Percentiles rank a stretch among this genome's conserved stretches.
Evolutionary conservation across 345 rosid species (phyloP).

Genomic region (Lepidium sativum): DNA sequence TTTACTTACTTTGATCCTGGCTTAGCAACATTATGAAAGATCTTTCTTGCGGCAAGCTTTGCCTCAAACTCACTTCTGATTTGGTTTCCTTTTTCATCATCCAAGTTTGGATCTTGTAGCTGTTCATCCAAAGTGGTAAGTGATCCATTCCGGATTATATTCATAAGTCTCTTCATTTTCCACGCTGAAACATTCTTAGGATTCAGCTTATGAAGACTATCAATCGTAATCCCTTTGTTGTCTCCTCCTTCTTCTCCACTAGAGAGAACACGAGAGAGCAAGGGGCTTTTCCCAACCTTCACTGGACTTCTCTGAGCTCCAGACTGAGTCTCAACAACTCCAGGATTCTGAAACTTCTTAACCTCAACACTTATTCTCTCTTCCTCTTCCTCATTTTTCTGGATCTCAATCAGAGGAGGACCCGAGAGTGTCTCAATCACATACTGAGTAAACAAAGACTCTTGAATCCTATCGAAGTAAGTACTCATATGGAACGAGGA

Average conservation of each 20-base stretch:
- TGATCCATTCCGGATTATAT: conserved; percentile 60
- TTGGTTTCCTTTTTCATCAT: conserved; percentile 68
- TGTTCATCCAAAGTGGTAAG: conserved; percentile 78
- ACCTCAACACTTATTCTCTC: conserved; percentile 39
- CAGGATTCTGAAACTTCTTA: conserved; percentile 31
- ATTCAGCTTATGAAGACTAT: conserved; percentile 55
- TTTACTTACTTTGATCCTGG: conserved; percentile 43
- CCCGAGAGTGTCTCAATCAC: conserved; percentile 61
- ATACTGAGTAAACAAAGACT: conserved; percentile 54
- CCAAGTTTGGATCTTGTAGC: conserved; percentile 27
- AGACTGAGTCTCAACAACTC: conserved; percentile 17
- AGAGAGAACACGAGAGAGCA: conserved; percentile 30
- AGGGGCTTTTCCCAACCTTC: conserved; percentile 24
- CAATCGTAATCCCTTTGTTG: conserved; percentile 39
- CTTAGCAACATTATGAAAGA: conserved; percentile 67
- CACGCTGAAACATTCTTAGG: conserved; percentile 81
- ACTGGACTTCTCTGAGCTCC: conserved; percentile 25
- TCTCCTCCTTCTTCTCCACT: conserved; percentile 28
- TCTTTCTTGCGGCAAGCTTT: conserved; percentile 60
- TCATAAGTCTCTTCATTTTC: conserved; percentile 95
- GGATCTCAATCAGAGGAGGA: conserved; percentile 53
- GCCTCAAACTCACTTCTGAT: conserved; percentile 55
- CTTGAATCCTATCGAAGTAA: conserved; percentile 69
- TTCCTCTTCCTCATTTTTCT: conserved; percentile 39
- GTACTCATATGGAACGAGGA: conserved; percentile 68